Evolutionary conservation across 2,329 filamentous ascomycete genomes (phyloP), one percentile per base, ranked within the genome.

Genomic region (Aspergillus calidoustus): DNA sequence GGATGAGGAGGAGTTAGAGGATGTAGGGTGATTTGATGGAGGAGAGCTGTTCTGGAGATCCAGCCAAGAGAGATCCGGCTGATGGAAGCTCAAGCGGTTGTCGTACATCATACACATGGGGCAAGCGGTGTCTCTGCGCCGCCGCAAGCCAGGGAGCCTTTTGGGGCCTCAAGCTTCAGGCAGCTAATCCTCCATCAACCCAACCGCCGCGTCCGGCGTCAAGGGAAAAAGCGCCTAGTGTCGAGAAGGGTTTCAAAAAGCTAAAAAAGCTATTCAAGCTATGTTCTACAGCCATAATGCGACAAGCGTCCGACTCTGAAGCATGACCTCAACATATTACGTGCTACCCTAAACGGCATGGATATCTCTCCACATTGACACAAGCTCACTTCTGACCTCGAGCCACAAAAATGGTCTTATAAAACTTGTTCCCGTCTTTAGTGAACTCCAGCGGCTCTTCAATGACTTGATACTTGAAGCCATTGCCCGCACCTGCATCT

Each of bases 401-500:
- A 31, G 74, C 72, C 17, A 76, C 69, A 55, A 78, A 76, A 17
- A 72, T 57, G 1, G 71, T 73, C 66, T 71, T 73, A 19, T 60
- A 38, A 7, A 70, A 47, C 15, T 58, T 52, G 38, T 71, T 69
- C 23, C 68, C 72, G 15, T 69, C 60, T 23, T 68, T 66, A 7
- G 59, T 67, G 41, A 87, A 81, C 44, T 81, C 77, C 15, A 86
- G 70, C 13, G 82, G 83, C 59, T 83, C 79, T 1, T 83, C 78
- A 60, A 90, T 69, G 17, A 83, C 77, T 67, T 83, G 75, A 59
- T 90, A 84, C 9, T 79, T 81, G 69, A 92, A 89, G n/a, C 80
- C 81, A 8, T 76, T 74, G 0, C 78, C 83, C 19, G 83, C 79
- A 0, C 90, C 89, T 0, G 89, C 90, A n/a, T 79, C 77, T 60